Base-by-base conservation (phyloP, 192 early-diverging fungal species). In the Backusella mclennaniae region DNA sequence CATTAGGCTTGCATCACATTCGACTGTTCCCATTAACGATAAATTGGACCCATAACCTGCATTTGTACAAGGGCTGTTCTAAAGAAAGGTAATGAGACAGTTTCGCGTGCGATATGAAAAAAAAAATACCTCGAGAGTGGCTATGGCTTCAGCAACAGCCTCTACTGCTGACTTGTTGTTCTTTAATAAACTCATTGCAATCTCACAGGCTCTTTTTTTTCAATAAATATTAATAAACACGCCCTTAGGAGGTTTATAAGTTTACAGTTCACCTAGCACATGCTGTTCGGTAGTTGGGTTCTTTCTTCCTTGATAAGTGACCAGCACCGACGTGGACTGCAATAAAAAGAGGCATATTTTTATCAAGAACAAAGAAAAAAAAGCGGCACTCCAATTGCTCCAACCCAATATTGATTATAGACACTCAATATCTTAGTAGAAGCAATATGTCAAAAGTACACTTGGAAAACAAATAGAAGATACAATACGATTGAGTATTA, bases 1-100 rank as follows among this genome's bases (percentile, higher is more conserved):
- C 94, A 95, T 96, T n/a, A 95, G 81, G 26, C 90, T 79, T 12
- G 96, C 96, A 80, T 98, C 96, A 74, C 95, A 96, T 84, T 98
- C 95, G 2, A 96, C 93, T 2, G 74, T 76, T 1, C 93, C 94
- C 0, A 82, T 69, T 0, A 93, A 79, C 21, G 91, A 94, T 17
- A 96, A 85, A 77, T 97, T 97, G 0, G 94, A 94, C 31, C 95
- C 96, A 67, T 77, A 78, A 0, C 93, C 86, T 21, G 86, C 84
- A 67, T 87, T 87, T 7, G 86, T 85, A 63, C 80, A 66, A 17
- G 79, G 83, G 19, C 79, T 79, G 31, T 87, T 82, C 80, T 82
- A n/a, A 15, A 69, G 3, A 19, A 14, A 29, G 26, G 29, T 2
- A 21, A 56, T 9, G 38, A 39, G 38, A 39, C 38, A 39, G 9